Evolutionary conservation across 208 protist species (phyloP).

Genomic region (Leishmania amazonensis): DNA sequence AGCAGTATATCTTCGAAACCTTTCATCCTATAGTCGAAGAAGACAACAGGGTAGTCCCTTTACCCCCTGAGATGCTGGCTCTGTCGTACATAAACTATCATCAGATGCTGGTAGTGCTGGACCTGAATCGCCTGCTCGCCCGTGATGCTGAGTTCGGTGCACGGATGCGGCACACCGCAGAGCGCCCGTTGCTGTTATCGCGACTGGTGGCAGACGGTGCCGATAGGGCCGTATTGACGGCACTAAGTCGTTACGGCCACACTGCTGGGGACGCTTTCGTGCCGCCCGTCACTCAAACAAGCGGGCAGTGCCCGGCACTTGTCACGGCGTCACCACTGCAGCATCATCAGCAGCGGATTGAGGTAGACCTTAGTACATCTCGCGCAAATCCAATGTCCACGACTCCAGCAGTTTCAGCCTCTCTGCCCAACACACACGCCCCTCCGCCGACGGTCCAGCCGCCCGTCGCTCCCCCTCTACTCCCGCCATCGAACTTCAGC

Average conservation of each 20-base stretch:
- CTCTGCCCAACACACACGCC: not conserved
- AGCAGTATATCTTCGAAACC: conserved; percentile 29
- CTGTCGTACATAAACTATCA: conserved; percentile 31
- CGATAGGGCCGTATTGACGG: conserved; percentile 23
- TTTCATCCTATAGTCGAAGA: conserved; percentile 28
- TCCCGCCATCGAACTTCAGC: not conserved
- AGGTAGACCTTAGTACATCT: conserved; percentile 13
- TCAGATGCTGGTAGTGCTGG: conserved; percentile 39
- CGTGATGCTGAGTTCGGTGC: conserved; percentile 43
- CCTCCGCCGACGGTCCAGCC: not conserved
- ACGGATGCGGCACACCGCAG: conserved; percentile 58
- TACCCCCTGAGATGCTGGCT: conserved; percentile 26
- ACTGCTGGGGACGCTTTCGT: conserved; percentile 5
- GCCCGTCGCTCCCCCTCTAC: not conserved
- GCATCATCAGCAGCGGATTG: conserved; percentile 13
- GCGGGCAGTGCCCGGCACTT: not conserved
- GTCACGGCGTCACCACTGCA: not conserved
- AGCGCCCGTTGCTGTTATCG: conserved; percentile 48
- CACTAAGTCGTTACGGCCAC: conserved; percentile 22
- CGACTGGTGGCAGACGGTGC: conserved; percentile 26
- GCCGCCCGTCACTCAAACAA: not conserved
- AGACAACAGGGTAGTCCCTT: conserved; percentile 2
- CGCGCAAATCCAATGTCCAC: conserved; percentile 21
- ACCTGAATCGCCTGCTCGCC: conserved; percentile 54
- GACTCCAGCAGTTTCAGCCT: not conserved